These are phyloP conservation scores for Amanita molliuscula DNA, from an alignment of 768 basidiomycete genomes.

Conservation along the genomic window DNA sequence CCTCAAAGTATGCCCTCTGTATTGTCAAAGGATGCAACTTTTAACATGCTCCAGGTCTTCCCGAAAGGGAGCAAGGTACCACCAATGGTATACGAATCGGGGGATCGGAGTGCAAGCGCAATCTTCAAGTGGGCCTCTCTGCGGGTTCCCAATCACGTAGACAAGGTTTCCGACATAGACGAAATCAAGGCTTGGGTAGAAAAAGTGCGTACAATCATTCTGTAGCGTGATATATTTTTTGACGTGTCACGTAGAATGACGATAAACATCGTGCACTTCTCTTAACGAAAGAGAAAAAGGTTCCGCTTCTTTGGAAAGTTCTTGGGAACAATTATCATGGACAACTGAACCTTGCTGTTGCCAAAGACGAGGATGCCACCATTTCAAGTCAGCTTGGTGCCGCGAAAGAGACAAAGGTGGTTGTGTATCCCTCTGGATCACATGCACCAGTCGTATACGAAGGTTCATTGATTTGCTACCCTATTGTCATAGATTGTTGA, in stretches of 20 bases:
- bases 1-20: conserved; percentile 48
- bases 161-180: conserved; percentile 41
- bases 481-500: neutral
- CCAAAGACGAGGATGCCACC: conserved; percentile 56
- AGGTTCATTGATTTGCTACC: conserved; percentile 29
- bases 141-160: conserved; percentile 64
- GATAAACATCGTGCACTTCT: conserved; percentile 51
- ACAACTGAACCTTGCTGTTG: conserved; percentile 49
- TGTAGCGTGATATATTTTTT: neutral
- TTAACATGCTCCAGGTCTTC: conserved; percentile 39
- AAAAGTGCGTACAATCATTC: conserved; percentile 35
- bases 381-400: conserved; percentile 50
- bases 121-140: conserved; percentile 71
- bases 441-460: conserved; percentile 50
- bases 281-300: conserved; percentile 64
- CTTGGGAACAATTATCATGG: conserved; percentile 64
- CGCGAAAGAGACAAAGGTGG: conserved; percentile 53
- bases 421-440: conserved; percentile 59
- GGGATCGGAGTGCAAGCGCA: conserved; percentile 60
- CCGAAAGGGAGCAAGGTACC: conserved; percentile 60
- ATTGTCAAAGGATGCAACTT: too few species aligned
- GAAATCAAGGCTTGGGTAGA: conserved; percentile 62
- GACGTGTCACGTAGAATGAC: conserved; percentile 13
- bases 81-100: conserved; percentile 54
- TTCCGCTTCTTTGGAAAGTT: conserved; percentile 74